Evolutionary conservation across 2,329 filamentous ascomycete genomes (phyloP).

Genomic region (Tolypocladium paradoxum): DNA sequence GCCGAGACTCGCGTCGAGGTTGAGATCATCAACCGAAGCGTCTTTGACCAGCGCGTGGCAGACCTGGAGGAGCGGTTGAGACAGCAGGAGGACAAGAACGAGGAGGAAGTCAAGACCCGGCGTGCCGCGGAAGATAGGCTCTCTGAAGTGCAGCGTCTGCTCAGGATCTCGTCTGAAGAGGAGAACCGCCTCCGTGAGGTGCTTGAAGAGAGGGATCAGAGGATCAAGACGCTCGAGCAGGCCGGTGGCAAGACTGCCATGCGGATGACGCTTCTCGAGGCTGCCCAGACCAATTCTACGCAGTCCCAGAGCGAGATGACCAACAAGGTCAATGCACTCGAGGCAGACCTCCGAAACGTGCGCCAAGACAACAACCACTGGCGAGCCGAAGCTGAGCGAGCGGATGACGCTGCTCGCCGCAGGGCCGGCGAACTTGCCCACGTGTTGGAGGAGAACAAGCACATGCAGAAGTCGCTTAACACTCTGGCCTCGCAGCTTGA

Average conservation of each 20-base stretch:
- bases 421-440: slow-evolving; percentile 38
- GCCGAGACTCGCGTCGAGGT: slow-evolving; percentile 49
- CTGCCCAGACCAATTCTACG: slow-evolving; percentile 48
- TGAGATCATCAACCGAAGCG: slow-evolving; percentile 50
- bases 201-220: slow-evolving; percentile 58
- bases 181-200: slow-evolving; percentile 56
- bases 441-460: slow-evolving; percentile 52
- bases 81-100: slow-evolving; percentile 50
- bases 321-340: slow-evolving; percentile 41
- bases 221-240: slow-evolving; percentile 50
- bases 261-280: slow-evolving; percentile 56
- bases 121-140: slow-evolving; percentile 62
- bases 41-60: slow-evolving; percentile 49
- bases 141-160: slow-evolving; percentile 58
- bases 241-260: slow-evolving; percentile 42
- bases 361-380: slow-evolving; percentile 49
- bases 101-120: slow-evolving; percentile 52
- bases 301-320: slow-evolving; percentile 44
- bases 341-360: slow-evolving; percentile 43
- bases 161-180: slow-evolving; percentile 62
- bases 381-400: slow-evolving; percentile 50
- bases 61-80: slow-evolving; percentile 61
- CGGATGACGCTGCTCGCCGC: slow-evolving; percentile 38
- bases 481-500: slow-evolving; percentile 69
- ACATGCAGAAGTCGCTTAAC: slow-evolving; percentile 62